Evolutionary conservation across 2,329 filamentous ascomycete species (phyloP), one percentile per base, ranked within the genome.

Genomic region (Colletotrichum kahawae): DNA sequence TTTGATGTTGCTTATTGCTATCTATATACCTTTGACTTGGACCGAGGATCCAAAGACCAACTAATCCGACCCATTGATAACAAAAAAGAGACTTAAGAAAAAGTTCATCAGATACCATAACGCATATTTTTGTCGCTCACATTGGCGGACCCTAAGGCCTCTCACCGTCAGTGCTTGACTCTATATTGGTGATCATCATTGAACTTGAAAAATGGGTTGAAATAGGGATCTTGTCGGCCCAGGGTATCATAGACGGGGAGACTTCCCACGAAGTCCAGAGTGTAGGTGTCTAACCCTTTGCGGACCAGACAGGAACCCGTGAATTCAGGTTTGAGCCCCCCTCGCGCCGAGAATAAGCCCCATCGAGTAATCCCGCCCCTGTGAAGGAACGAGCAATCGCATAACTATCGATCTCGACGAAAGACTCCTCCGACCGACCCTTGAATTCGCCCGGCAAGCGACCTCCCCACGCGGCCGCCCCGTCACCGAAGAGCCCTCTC

Each of bases 341-440:
- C 95, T 98, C 95, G 96, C 94, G 91, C 95, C 96, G 94, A 98
- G 95, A 98, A 98, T 98, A 95, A 98, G 96, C 96, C 96, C 96
- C 96, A 98, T 98, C 95, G 96, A 98, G 96, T 98, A 97, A 98
- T 63, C 95, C 90, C 86, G 84, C 83, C 82, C 78, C 70, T 78
- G 79, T 21, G 36, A 57, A 27, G 59, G 78, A 80, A 83, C 87
- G 83, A 79, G 94, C 95, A 98, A 98, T 98, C 96, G 96, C 96
- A 98, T 98, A 93, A 94, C 96, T 98, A 92, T 98, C 90, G 84
- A 95, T 90, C 94, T 92, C 93, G 96, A 98, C 96, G 94, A 98
- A 94, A 91, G 88, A 87, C 84, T 69, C 88, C 86, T 89, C 87
- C 85, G 69, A 89, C 91, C 89, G 77, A 79, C 76, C 79, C 80